A percentile compares a stretch with the other conserved stretches of the same genome.
Evolutionary conservation across 306 rosid genomes (phyloP).

Genomic region (Acacia melanoxylon): DNA sequence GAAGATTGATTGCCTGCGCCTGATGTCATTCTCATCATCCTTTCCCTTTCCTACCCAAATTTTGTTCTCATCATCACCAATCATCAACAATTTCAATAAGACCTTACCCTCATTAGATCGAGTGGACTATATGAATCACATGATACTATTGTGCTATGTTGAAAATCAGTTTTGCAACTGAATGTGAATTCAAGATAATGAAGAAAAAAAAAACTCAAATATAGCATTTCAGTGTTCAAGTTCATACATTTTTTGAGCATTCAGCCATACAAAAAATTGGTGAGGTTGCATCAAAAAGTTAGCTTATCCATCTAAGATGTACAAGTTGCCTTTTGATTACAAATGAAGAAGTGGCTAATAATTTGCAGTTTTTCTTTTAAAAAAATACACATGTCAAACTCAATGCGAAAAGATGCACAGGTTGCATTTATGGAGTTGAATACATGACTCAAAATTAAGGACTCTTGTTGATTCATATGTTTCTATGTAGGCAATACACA

Average conservation of each 20-base stretch:
- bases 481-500: no score
- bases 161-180: no score
- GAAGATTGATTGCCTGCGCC: neutral
- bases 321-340: neutral
- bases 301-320: neutral
- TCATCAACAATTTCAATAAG: no score
- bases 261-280: neutral
- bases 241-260: no score
- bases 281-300: slow-evolving; percentile 9
- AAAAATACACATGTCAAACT: neutral
- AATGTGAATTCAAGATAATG: no score
- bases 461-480: neutral
- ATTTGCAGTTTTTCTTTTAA: neutral
- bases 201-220: no score
- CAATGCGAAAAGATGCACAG: neutral
- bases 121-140: no score
- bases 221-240: no score
- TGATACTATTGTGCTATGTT: no score
- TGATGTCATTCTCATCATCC: neutral
- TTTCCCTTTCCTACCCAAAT: neutral
- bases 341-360: neutral
- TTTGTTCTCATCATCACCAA: neutral
- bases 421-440: neutral
- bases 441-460: neutral
- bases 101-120: no score